phyloP scores from a whole-genome alignment of 306 rosid genomes.

The Astragalus glycyphyllos region DNA sequence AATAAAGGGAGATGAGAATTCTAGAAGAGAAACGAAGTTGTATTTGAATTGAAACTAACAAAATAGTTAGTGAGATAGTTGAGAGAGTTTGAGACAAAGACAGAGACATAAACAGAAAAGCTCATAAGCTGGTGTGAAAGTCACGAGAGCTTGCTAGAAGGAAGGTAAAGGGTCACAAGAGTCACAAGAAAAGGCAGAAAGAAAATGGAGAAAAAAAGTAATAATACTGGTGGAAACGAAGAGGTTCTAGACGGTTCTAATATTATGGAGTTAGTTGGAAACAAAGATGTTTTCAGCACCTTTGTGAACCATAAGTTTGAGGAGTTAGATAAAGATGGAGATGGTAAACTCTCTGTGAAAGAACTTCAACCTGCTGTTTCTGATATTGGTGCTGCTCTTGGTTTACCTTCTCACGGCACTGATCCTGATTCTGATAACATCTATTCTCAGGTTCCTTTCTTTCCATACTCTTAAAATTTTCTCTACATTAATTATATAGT shows the following conservation, averaged over 20 bases:
- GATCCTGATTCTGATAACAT: conserved; percentile 80
- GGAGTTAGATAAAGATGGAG: conserved; percentile 80
- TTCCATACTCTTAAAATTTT: no score
- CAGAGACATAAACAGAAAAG: not conserved
- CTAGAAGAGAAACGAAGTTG: not conserved
- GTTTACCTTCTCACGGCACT: conserved; percentile 82
- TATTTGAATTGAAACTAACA: not conserved
- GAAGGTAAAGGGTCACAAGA: not conserved
- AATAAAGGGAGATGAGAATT: not conserved
- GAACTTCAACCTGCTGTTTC: conserved; percentile 97
- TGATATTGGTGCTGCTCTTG: conserved; percentile 94
- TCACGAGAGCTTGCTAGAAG: conserved; percentile 3
- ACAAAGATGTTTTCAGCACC: conserved; percentile 65
- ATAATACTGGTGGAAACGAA: conserved; percentile 47
- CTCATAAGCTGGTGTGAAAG: not conserved
- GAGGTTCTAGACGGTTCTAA: conserved; percentile 94
- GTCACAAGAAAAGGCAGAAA: conserved; percentile 2
- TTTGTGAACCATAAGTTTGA: conserved; percentile 89
- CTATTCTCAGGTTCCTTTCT: conserved; percentile 69
- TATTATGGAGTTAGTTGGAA: conserved; percentile 92
- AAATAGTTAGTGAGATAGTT: not conserved
- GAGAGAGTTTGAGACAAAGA: not conserved
- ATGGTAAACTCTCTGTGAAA: conserved; percentile 82
- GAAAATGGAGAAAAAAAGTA: conserved; percentile 47
- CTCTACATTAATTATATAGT: no score